phyloP scores from a whole-genome alignment of 176 grass and related monocot species.

The Ananas comosus region DNA sequence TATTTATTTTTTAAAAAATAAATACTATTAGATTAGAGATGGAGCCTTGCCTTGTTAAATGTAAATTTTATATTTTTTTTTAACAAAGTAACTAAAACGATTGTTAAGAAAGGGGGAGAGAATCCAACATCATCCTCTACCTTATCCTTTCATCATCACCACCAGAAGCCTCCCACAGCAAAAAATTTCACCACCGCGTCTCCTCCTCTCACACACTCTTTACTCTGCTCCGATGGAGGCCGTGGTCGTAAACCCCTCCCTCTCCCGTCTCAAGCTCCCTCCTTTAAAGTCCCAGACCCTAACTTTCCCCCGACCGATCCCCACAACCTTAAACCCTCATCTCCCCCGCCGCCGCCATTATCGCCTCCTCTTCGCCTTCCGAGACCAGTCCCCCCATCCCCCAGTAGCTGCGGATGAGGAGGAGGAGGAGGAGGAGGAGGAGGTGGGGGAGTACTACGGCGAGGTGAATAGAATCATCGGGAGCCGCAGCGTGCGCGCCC shows the following conservation, averaged over 20 bases:
- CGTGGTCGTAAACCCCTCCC: conserved; percentile 64
- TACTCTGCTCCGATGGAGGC: conserved; percentile 45
- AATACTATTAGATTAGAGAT: no score
- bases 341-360: conserved; percentile 8
- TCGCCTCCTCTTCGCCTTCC: conserved; percentile 36
- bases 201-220: conserved; percentile 6
- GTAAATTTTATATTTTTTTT: background rate
- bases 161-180: background rate
- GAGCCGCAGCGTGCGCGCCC: conserved; percentile 48
- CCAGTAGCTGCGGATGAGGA: conserved; percentile 1
- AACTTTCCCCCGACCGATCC: background rate
- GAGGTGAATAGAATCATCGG: conserved; percentile 78
- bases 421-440: conserved; percentile 2
- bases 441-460: conserved; percentile 55
- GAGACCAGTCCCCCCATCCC: conserved; percentile 39
- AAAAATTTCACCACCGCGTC: background rate
- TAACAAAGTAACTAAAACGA: background rate
- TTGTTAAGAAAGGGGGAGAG: background rate
- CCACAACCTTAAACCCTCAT: conserved; percentile 5
- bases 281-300: conserved; percentile 3
- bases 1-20: no score
- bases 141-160: background rate
- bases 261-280: conserved; percentile 56
- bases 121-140: background rate
- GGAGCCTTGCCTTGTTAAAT: background rate